These are phyloP conservation scores for Dillenia suffruticosa DNA, from an alignment of 164 flowering plant species.

Conservation along the genomic window DNA sequence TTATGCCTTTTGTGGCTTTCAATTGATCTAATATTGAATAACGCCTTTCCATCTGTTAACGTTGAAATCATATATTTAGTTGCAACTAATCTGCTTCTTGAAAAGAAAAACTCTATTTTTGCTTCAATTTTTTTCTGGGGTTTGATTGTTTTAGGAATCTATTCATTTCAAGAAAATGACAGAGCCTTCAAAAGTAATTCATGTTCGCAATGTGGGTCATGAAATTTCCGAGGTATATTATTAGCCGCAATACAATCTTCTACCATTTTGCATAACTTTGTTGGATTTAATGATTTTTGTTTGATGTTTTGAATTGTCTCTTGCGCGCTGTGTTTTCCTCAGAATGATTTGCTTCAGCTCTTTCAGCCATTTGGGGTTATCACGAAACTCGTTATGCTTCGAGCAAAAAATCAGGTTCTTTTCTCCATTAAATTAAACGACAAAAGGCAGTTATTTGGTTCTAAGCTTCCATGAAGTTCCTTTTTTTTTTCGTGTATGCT, in stretches of 20 bases:
- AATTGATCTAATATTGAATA: too few relatives aligned
- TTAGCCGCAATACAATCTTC: background rate
- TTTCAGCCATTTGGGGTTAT: slow-evolving; percentile 93
- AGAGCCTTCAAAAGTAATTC: slow-evolving; percentile 97
- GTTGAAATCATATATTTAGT: too few relatives aligned
- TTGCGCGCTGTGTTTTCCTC: slow-evolving; percentile 10
- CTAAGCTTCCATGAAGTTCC: background rate
- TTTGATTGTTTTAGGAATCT: slow-evolving; percentile 19
- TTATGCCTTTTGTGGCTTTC: too few relatives aligned
- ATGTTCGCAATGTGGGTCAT: slow-evolving; percentile 95
- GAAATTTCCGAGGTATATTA: slow-evolving; percentile 83
- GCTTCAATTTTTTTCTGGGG: background rate
- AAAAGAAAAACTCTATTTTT: too few relatives aligned
- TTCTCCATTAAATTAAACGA: background rate
- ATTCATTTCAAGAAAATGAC: slow-evolving; percentile 40
- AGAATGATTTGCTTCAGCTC: slow-evolving; percentile 92
- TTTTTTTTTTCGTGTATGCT: slow-evolving; percentile 5
- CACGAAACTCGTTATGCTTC: slow-evolving; percentile 88
- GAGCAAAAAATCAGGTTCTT: slow-evolving; percentile 94
- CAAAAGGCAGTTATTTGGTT: background rate
- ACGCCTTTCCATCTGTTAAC: too few relatives aligned
- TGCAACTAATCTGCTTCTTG: too few relatives aligned
- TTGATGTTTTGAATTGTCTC: background rate
- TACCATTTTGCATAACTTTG: background rate
- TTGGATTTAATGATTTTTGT: background rate